These are phyloP conservation scores for Xylaria longipes DNA, from an alignment of 495 filamentous ascomycete species.

Conservation along the genomic window DNA sequence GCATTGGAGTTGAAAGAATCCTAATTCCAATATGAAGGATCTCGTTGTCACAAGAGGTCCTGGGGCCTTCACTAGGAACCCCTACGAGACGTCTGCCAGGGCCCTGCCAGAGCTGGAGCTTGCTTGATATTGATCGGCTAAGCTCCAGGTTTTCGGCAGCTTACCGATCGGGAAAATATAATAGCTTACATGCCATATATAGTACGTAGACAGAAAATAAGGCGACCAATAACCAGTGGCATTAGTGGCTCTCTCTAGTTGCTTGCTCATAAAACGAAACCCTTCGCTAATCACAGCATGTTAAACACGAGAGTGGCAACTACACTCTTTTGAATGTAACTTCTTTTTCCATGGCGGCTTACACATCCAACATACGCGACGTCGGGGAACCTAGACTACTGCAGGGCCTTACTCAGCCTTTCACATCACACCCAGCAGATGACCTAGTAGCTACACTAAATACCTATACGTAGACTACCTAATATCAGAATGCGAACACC, in stretches of 20 bases:
- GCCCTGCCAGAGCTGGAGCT: neutral
- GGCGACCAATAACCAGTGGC: constrained; percentile 9
- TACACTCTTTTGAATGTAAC: neutral
- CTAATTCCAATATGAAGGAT: neutral
- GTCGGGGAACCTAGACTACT: neutral
- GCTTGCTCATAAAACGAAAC: neutral
- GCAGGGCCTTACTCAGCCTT: constrained; percentile 21
- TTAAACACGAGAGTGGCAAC: neutral
- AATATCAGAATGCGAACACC: neutral
- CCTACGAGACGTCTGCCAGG: neutral
- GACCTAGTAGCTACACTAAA: neutral
- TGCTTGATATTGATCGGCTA: neutral
- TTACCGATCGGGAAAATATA: neutral
- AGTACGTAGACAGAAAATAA: neutral
- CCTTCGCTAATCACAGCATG: neutral
- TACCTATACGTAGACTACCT: too few relatives aligned
- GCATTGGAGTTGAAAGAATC: neutral
- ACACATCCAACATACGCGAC: neutral
- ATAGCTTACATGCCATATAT: neutral
- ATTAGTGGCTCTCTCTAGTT: neutral
- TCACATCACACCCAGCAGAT: neutral
- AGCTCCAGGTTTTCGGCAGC: neutral
- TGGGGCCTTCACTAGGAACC: neutral
- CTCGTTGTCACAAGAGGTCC: too few relatives aligned
- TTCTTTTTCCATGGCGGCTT: neutral